Evolutionary conservation across 2,329 filamentous ascomycete genomes (phyloP).

Genomic region (Pochonia chlamydosporia): DNA sequence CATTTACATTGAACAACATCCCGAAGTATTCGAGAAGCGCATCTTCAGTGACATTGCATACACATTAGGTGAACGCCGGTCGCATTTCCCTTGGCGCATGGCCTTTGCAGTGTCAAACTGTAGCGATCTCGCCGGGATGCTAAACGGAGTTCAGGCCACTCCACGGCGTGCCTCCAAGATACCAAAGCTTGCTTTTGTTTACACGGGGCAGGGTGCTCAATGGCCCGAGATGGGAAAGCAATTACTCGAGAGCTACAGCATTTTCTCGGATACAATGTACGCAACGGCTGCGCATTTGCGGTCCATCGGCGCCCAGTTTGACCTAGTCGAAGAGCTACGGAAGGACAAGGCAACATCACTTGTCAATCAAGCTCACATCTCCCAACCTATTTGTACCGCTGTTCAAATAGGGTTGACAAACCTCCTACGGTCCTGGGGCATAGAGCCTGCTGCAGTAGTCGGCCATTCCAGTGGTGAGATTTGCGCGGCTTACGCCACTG

Average conservation of each 20-base stretch:
- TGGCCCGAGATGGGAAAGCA: constrained; percentile 32
- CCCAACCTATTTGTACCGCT: constrained; percentile 38
- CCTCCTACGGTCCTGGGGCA: constrained; percentile 36
- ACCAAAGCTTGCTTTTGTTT: constrained; percentile 25
- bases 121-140: constrained; percentile 36
- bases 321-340: constrained; percentile 29
- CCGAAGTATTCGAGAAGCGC: constrained; percentile 33
- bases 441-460: constrained; percentile 31
- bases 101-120: constrained; percentile 37
- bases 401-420: constrained; percentile 42
- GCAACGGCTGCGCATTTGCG: constrained; percentile 24
- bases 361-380: constrained; percentile 33
- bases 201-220: constrained; percentile 35
- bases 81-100: constrained; percentile 36
- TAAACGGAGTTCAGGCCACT: constrained; percentile 27
- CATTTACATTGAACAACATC: constrained; percentile 35
- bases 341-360: constrained; percentile 25
- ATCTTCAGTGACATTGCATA: constrained; percentile 43
- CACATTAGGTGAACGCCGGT: constrained; percentile 39
- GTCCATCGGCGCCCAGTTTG: constrained; percentile 28
- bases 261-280: constrained; percentile 27
- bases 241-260: constrained; percentile 26
- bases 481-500: constrained; percentile 38
- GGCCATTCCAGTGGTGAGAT: constrained; percentile 46
- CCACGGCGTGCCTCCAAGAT: constrained; percentile 13